Conservation (phyloP, 148 eudicot genomes). For the Cornus controversa region DNA sequence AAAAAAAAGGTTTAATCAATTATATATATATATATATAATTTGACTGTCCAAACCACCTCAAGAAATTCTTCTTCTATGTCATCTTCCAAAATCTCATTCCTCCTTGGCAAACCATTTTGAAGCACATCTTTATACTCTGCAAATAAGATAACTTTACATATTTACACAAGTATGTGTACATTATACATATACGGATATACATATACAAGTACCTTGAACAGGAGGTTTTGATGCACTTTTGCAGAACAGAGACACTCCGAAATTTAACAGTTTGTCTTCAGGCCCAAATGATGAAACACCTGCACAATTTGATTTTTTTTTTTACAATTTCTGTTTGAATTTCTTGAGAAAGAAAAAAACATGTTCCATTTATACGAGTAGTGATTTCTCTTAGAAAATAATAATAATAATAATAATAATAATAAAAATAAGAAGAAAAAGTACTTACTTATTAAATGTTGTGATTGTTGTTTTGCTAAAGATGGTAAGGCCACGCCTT, state of each 20-base stretch:
- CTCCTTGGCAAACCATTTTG: constrained; percentile 28
- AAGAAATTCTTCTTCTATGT: constrained; percentile 14
- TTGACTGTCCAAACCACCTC: constrained; percentile 15
- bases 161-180: background rate
- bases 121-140: constrained; percentile 28
- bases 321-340: no score
- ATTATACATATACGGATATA: no score
- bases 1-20: no score
- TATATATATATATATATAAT: no score
- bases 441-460: constrained; percentile 13
- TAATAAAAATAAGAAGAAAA: no score
- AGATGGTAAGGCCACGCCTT: background rate
- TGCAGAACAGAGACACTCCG: constrained; percentile 17
- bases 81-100: constrained; percentile 29
- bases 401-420: background rate
- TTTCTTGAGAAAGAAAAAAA: no score
- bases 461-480: background rate
- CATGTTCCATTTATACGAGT: no score
- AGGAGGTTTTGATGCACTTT: constrained; percentile 27
- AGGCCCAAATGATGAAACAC: background rate
- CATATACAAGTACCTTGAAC: constrained; percentile 21
- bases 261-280: background rate
- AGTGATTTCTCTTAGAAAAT: no score
- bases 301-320: constrained; percentile 10
- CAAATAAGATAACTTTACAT: background rate